Base-by-base conservation (phyloP, 2,329 filamentous ascomycete genomes). In the Aspergillus floridensis region DNA sequence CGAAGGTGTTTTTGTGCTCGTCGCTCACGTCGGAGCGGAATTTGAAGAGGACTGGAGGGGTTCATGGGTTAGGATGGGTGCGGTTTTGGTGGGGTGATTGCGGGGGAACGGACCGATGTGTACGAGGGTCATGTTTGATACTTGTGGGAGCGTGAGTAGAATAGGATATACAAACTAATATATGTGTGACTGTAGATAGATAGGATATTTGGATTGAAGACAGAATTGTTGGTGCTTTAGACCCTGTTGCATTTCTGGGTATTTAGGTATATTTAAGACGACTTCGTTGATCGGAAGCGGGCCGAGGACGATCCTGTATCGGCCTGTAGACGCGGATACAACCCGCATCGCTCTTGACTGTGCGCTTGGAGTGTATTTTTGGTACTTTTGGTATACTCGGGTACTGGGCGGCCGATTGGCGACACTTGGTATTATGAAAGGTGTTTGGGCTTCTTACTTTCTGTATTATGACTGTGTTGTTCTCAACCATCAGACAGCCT, bases 1-100 rank as follows among this genome's bases (percentile, higher is more conserved):
- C 73, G 48, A 84, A 84, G 0, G 68, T 76, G 2, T 76, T 68
- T 53, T 78, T 79, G 59, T 82, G 78, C 10, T 75, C 72, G 7
- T 73, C 58, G 2, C 74, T 68, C 11, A 82, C 74, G 21, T 80
- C 76, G 1, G 74, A 44, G 10, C 72, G 74, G 64, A 83, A 83
- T 62, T 81, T 82, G 69, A 84, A 83, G 7, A 83, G 68, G 0
- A 83, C 81, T 83, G 44, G 14, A n/a, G 32, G 24, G 29, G 5
- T 19, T 10, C 3, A 35, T 31, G 10, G 22, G 16, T 24, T 14
- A 14, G 7, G 7, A 2, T 29, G 22, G 19, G 26, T 29, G 26
- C 26, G 26, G 7, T 29, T 29, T 29, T 7, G 26, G 5, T 8
- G 10, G 10, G 8, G 26, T 29, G 26, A 7, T 29, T 29, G 26